Evolutionary conservation across 1,139 yeast species (phyloP).

Genomic region (Pichia sp.): DNA sequence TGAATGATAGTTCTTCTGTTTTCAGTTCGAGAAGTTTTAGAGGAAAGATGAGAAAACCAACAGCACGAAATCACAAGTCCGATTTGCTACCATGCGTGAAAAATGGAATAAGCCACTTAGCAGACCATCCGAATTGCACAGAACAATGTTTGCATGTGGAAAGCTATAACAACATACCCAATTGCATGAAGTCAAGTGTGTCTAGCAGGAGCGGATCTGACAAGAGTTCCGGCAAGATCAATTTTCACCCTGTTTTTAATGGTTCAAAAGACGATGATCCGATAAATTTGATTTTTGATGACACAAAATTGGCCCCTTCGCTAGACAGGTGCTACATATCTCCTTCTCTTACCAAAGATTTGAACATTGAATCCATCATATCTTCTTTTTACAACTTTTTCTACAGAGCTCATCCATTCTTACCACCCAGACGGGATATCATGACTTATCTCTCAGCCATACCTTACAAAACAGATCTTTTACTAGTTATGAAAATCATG

Average conservation of each 20-base stretch:
- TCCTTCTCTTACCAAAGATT: conserved; percentile 26
- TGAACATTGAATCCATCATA: conserved; percentile 32
- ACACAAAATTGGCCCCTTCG: conserved; percentile 14
- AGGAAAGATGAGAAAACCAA: not conserved
- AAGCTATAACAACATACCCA: conserved; percentile 26
- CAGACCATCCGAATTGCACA: conserved; percentile 23
- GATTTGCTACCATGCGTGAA: conserved; percentile 30
- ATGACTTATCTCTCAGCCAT: conserved; percentile 32
- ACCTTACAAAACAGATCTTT: conserved; percentile 38
- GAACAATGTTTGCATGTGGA: conserved; percentile 27
- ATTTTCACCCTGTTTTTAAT: conserved; percentile 31
- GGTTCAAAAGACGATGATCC: conserved; percentile 27
- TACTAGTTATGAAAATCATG: conserved; percentile 43
- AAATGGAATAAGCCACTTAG: conserved; percentile 23
- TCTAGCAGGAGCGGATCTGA: not conserved
- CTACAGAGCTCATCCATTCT: conserved; percentile 43
- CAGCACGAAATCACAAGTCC: conserved; percentile 10
- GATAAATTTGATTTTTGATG: conserved; percentile 26
- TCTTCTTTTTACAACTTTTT: conserved; percentile 38
- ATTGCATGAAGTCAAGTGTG: conserved; percentile 22
- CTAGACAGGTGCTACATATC: conserved; percentile 29
- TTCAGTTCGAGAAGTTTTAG: not conserved
- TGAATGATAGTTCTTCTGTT: not conserved
- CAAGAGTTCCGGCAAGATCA: conserved; percentile 15
- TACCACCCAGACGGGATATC: conserved; percentile 39